These are phyloP conservation scores for Plasmodium vivax DNA, from an alignment of 169 alveolate genomes.

Conservation along the genomic window DNA sequence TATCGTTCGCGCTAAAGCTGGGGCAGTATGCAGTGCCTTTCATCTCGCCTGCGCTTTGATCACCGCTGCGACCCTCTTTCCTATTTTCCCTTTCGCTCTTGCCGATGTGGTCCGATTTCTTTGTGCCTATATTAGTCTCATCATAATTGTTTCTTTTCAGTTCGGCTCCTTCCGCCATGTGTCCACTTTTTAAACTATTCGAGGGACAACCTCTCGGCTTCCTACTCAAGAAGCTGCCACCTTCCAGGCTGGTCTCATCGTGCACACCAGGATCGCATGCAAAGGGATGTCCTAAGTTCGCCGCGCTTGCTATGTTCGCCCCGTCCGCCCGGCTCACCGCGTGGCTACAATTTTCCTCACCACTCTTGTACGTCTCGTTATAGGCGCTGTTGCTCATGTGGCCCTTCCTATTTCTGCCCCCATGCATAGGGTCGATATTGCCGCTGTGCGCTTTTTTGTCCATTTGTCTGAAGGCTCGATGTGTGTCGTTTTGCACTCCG, in stretches of 20 bases:
- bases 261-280: conserved; percentile 2
- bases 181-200: conserved; percentile 20
- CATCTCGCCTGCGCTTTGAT: background rate
- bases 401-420: conserved; percentile 7
- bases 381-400: background rate
- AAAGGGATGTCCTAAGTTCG: background rate
- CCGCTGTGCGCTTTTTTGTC: conserved; percentile 2
- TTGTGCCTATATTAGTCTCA: background rate
- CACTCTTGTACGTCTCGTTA: conserved; percentile 12
- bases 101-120: background rate
- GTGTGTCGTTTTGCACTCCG: background rate
- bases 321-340: background rate
- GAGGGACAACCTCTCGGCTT: background rate
- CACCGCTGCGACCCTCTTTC: background rate
- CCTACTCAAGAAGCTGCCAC: conserved; percentile 21
- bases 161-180: background rate
- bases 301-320: background rate
- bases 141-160: conserved; percentile 23
- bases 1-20: background rate
- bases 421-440: background rate
- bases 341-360: conserved; percentile 24
- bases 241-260: background rate
- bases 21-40: background rate
- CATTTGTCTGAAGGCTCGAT: background rate
- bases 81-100: conserved; percentile 37